Evolutionary conservation across 106 monocot genomes (phyloP), one percentile per base, ranked within the genome.

Genomic region (Acorus calamus): DNA sequence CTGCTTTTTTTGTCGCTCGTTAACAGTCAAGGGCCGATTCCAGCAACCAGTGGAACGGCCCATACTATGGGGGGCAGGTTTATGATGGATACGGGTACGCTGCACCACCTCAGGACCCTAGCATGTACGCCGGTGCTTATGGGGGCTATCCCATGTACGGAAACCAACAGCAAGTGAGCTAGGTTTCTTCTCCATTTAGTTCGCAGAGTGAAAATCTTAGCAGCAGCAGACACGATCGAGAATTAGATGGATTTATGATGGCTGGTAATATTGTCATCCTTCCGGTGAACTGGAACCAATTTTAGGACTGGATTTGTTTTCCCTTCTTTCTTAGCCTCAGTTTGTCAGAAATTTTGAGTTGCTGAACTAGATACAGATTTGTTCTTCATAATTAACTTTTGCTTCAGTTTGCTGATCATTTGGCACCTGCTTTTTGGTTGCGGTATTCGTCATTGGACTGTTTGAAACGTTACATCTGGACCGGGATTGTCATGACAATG

Each of bases 111-210:
- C 55, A 60, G 7, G 51, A 69, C 51, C 70, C 70, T n/a, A 54
- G 61, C 60, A 62, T 62, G 70, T 70, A 57, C 49, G 45, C 50
- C 4, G 58, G 41, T 11, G 7, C 69, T 11, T 69, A 60, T 51
- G 59, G 69, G n/a, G 14, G 47, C 8, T 68, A 68, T 14, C 67
- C 67, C 5, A 68, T 68, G 46, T 68, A 68, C 12, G 67, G 67
- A 47, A 57, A 42, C 67, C 67, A 68, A 57, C 67, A 68, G 42
- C 67, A 68, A 57, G 67, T 68, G 45, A 68, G 56, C 57, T 68
- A 68, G 54, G 55, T 28, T 28, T 13, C 55, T n/a, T 55, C 55
- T 1, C 4, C 2, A 4, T 55, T n/a, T 8, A 10, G 11, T 55
- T 55, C 8, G 11, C 7, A 11, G 11, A 4, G 55, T 10, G 55